Evolutionary conservation across 2,329 filamentous ascomycete species (phyloP).

Genomic region (Talaromyces sp.): DNA sequence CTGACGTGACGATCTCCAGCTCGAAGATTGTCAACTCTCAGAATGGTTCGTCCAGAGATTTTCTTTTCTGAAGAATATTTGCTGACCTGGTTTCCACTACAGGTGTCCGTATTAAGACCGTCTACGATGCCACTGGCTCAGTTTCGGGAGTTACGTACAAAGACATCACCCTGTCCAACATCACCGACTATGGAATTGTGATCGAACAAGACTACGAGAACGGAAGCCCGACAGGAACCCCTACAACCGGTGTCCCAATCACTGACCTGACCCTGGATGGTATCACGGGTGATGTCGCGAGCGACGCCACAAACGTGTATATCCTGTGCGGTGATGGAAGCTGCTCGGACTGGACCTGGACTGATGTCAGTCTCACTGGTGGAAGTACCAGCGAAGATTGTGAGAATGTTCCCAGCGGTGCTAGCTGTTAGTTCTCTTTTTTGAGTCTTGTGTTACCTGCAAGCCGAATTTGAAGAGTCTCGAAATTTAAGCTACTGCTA

Average conservation of each 20-base stretch:
- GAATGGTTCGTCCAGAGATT: slow-evolving; percentile 20
- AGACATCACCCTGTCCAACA: slow-evolving; percentile 47
- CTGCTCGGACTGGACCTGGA: slow-evolving; percentile 51
- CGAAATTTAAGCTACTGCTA: not conserved
- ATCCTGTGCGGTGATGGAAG: slow-evolving; percentile 51
- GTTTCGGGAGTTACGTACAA: slow-evolving; percentile 51
- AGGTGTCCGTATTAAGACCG: slow-evolving; percentile 56
- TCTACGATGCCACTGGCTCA: slow-evolving; percentile 47
- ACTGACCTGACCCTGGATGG: slow-evolving; percentile 30
- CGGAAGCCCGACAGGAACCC: slow-evolving; percentile 36
- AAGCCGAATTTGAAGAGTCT: not conserved
- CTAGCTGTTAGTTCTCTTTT: slow-evolving; percentile 19
- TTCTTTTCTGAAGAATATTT: not conserved
- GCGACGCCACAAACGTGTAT: slow-evolving; percentile 39
- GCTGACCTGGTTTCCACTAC: not conserved
- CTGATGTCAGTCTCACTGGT: slow-evolving; percentile 45
- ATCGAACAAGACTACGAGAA: slow-evolving; percentile 57
- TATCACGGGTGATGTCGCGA: slow-evolving; percentile 29
- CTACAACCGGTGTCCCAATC: slow-evolving; percentile 34
- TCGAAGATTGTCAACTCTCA: slow-evolving; percentile 43
- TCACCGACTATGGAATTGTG: slow-evolving; percentile 52
- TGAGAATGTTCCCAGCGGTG: slow-evolving; percentile 33
- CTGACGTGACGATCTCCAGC: slow-evolving; percentile 47
- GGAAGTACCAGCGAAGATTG: slow-evolving; percentile 43
- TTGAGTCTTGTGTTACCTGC: not conserved